These are phyloP conservation scores for Suhomyces xylopsoci DNA, from an alignment of 805 yeast species.

Conservation along the genomic window DNA sequence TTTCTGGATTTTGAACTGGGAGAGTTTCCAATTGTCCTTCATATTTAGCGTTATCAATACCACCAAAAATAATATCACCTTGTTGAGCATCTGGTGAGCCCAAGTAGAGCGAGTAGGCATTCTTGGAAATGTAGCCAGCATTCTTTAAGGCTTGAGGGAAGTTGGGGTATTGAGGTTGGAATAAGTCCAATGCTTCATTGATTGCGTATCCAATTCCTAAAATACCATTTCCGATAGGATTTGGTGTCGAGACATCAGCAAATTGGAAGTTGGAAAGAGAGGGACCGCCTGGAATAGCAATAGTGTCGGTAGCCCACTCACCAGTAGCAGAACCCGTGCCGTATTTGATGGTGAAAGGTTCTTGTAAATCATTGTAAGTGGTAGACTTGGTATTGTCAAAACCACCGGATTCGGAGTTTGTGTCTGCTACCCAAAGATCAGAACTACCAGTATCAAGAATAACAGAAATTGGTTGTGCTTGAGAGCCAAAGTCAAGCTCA, in stretches of 20 bases:
- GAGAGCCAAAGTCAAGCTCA: conserved; percentile 7
- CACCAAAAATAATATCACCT: conserved; percentile 20
- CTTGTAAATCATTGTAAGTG: conserved; percentile 1
- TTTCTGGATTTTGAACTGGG: conserved; percentile 6
- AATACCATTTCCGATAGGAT: neutral
- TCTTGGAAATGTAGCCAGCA: conserved; percentile 8
- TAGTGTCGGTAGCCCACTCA: conserved; percentile 5
- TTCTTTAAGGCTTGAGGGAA: conserved; percentile 10
- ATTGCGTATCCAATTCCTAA: conserved; percentile 5
- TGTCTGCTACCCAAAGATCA: conserved; percentile 8
- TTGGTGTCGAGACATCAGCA: conserved; percentile 5
- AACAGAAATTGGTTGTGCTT: conserved; percentile 6
- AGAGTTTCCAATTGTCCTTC: conserved; percentile 6
- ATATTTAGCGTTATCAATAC: conserved; percentile 13
- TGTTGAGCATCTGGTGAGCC: neutral
- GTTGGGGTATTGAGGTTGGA: conserved; percentile 1
- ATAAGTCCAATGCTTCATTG: too few species aligned
- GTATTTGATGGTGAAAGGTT: conserved; percentile 2
- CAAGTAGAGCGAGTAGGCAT: conserved; percentile 15
- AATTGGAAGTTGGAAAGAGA: conserved; percentile 9
- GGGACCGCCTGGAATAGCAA: conserved; percentile 6
- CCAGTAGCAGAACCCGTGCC: conserved; percentile 3
- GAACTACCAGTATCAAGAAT: conserved; percentile 13
- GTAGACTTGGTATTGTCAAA: conserved; percentile 4
- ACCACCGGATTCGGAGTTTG: neutral